Conservation (phyloP, 108 stramenopile species). For the Fistulifera pelliculosa region DNA sequence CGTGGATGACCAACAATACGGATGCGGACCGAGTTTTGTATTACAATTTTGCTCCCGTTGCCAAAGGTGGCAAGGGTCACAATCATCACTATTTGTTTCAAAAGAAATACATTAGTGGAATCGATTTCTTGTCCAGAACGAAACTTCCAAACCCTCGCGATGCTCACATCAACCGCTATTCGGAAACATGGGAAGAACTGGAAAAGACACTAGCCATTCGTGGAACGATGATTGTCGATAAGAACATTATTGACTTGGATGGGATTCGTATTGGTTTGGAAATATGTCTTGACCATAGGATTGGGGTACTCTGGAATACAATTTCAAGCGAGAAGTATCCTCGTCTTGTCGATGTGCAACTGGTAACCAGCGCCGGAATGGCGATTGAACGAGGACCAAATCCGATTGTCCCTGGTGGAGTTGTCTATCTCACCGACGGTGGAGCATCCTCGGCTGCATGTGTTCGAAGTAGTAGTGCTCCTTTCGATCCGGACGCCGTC, state of each 20-base stretch:
- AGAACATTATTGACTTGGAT: conserved; percentile 23
- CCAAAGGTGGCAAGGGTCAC: conserved; percentile 14
- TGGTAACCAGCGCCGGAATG: conserved; percentile 30
- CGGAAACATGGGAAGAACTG: conserved; percentile 7
- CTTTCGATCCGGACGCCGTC: conserved; percentile 28
- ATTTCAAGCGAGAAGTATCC: conserved; percentile 10
- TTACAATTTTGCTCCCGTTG: conserved; percentile 28
- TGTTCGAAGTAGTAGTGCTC: conserved; percentile 17
- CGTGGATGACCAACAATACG: not conserved
- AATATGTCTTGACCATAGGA: conserved; percentile 32
- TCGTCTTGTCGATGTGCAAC: conserved; percentile 28
- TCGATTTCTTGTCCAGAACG: conserved; percentile 23
- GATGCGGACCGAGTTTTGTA: conserved; percentile 18
- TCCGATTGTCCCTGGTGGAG: conserved; percentile 30
- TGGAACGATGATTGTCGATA: conserved; percentile 15
- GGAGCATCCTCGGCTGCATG: conserved; percentile 32
- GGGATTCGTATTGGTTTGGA: conserved; percentile 28
- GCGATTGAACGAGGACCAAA: conserved; percentile 29
- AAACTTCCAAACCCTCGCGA: conserved; percentile 22
- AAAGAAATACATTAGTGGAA: conserved; percentile 27
- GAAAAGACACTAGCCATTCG: conserved; percentile 7
- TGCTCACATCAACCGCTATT: conserved; percentile 12
- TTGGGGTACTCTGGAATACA: conserved; percentile 20
- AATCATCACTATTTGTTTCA: conserved; percentile 17
- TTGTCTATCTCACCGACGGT: conserved; percentile 33